Evolutionary conservation across 2,329 filamentous ascomycete species (phyloP), one percentile per base, ranked within the genome.

Genomic region (Neopestalotiopsis clavispora): DNA sequence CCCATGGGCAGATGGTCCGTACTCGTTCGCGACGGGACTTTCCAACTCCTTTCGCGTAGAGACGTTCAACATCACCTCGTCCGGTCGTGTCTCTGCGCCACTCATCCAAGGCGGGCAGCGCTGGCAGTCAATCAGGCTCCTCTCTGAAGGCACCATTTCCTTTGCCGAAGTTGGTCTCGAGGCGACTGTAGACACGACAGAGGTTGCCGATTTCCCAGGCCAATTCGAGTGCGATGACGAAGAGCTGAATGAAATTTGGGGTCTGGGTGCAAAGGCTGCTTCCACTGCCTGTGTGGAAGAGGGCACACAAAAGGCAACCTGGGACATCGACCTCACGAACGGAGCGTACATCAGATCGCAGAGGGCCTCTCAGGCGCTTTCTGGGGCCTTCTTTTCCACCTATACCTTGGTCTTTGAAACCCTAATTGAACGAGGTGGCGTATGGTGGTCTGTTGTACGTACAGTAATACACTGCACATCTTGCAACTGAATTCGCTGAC

Each of bases 331-430:
- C 4, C 58, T 72, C 0, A 62, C 72, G 2, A 72, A 81, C 17
- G 81, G 81, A 2, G 78, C 78, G 2, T 70, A 79, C 2, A 73
- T 83, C 4, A 74, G 78, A 2, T 80, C 78, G 13, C 77, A 79
- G 61, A 69, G 76, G 12, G 78, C 78, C 2, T 76, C 75, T 1
- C 70, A 76, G 7, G 78, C 72, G 6, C 71, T 71, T 10, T 72
- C 75, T 17, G 76, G 71, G 2, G 70, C 67, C 1, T 7, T 23
- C 0, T 75, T 77, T 12, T 69, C 70, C 49, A 79, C 82, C 60
- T 82, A 83, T 64, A 82, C 78, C 0, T 66, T 83, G 38, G 71
- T 74, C 0, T 83, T 83, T 62, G 74, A 74, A 1, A 77, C 77
- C 2, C 82, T 80, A 66, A 83, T 83, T 52, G 74, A 73, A 4